Percentiles rank a stretch among this genome's conserved stretches.
These are phyloP conservation scores for Cyathus striatus DNA, from an alignment of 768 basidiomycete species.

Conservation along the genomic window DNA sequence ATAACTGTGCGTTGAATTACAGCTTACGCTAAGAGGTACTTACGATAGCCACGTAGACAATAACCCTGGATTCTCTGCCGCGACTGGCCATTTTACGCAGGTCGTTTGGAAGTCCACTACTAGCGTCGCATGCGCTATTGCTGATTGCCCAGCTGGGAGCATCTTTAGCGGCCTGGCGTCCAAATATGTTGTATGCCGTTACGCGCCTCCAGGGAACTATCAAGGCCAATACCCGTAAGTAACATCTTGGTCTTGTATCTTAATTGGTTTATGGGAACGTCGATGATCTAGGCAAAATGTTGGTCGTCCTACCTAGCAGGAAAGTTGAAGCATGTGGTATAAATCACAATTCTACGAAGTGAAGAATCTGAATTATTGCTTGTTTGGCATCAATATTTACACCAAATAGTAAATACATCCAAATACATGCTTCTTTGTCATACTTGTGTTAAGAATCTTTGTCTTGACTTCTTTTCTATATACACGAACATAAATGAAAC, in stretches of 20 bases:
- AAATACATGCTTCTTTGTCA: no score
- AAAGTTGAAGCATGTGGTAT: not conserved
- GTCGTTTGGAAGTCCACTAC: conserved; percentile 53
- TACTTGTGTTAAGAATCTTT: not conserved
- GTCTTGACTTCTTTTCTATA: no score
- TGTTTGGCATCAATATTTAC: not conserved
- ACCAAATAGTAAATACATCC: not conserved
- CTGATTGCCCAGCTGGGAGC: conserved; percentile 26
- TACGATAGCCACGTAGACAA: conserved; percentile 11
- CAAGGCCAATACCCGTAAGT: conserved; percentile 17
- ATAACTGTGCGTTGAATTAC: conserved; percentile 12
- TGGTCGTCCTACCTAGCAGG: conserved; percentile 10
- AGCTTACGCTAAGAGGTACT: not conserved
- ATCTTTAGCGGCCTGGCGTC: conserved; percentile 14
- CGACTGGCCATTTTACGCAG: conserved; percentile 26
- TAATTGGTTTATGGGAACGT: no score
- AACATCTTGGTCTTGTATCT: not conserved
- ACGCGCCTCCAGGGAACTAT: conserved; percentile 20
- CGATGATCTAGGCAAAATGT: not conserved
- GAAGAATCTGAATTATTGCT: no score
- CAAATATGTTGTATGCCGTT: conserved; percentile 21
- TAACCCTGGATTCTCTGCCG: conserved; percentile 16
- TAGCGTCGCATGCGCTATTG: conserved; percentile 41
- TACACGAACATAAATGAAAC: not conserved
- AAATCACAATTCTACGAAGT: conserved; percentile 3